Conservation (phyloP, 768 basidiomycete species). For the Pulveroboletus ravenelii region DNA sequence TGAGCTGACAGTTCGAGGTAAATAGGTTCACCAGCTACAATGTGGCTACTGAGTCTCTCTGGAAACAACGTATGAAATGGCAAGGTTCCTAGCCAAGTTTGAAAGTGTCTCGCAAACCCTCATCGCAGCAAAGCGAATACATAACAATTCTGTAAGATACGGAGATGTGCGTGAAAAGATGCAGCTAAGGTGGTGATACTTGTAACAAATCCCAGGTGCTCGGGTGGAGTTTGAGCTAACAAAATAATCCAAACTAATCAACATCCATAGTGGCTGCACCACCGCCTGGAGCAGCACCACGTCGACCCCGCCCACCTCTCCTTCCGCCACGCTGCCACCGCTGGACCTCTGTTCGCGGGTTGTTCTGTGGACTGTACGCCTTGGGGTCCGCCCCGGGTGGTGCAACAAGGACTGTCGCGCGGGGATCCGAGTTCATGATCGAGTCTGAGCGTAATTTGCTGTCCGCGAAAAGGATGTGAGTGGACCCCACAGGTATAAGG, state of each 20-base stretch:
- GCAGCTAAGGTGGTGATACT: slow-evolving; percentile 13
- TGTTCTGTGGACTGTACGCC: slow-evolving; percentile 39
- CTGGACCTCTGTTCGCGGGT: slow-evolving; percentile 19
- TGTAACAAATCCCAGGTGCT: slow-evolving; percentile 11
- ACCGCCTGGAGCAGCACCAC: slow-evolving; percentile 17
- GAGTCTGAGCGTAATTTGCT: slow-evolving; percentile 88
- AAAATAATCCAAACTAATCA: slow-evolving; percentile 16
- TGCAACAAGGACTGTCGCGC: slow-evolving; percentile 62
- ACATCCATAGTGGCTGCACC: slow-evolving; percentile 25
- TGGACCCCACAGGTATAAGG: not conserved
- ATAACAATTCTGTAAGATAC: slow-evolving; percentile 24
- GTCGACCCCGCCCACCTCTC: slow-evolving; percentile 21
- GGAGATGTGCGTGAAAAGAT: slow-evolving; percentile 20
- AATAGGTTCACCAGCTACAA: too few relatives aligned
- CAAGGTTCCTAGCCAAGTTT: too few relatives aligned
- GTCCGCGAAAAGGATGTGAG: not conserved
- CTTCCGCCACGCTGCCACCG: slow-evolving; percentile 29
- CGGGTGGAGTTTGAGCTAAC: slow-evolving; percentile 2
- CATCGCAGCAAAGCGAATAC: slow-evolving; percentile 12
- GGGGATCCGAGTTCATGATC: slow-evolving; percentile 53
- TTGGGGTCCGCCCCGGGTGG: slow-evolving; percentile 62
- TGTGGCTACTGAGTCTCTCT: too few relatives aligned
- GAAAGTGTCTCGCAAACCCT: not conserved
- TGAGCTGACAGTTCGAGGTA: too few relatives aligned
- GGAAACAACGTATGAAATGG: too few relatives aligned